Base-by-base conservation (phyloP, 1,139 yeast species). In the Yamadazyma mexicana region DNA sequence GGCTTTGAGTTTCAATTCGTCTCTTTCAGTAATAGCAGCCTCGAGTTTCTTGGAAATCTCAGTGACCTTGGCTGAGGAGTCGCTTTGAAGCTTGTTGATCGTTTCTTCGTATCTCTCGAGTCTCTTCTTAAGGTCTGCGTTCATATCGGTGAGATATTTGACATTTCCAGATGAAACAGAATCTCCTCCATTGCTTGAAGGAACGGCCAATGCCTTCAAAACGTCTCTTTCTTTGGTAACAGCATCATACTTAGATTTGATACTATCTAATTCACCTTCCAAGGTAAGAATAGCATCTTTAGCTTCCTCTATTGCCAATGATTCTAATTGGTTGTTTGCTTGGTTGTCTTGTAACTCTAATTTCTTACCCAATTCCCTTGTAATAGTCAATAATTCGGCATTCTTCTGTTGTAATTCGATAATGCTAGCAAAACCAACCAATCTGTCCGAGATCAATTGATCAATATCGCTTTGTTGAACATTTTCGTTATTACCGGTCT, bases 351-450 rank as follows among this genome's bases (percentile, higher is more conserved):
- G 64, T 4, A 67, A 59, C 55, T 91, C 97, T 48, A 89, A 68
- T 52, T 79, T 77, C 34, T 73, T 69, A 9, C 92, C 91, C 24
- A 91, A 68, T 39, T 77, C 78, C 45, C 97, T 73, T 0, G 86
- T 79, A 2, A 85, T 77, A 29, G 71, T 65, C 23, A 89, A 62
- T 30, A 91, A 69, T 40, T 86, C 85, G 49, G 82, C 80, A 56
- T 92, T 92, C 58, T 81, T 84, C 43, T 75, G 67, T 54, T 87
- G 86, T 39, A 91, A 67, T 39, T 87, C 95, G 18, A 75, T 65
- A 14, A 86, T 74, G 52, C 75, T 76, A 37, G 73, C 74, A 62
- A 91, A 92, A 7, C 79, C 74, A 1, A 88, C 82, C 35, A 92
- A 66, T 43, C 95, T 73, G 39, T 84, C 83, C 3, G 89, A 73